phyloP scores from a whole-genome alignment of 768 basidiomycete species.

The Suillus subaureus region DNA sequence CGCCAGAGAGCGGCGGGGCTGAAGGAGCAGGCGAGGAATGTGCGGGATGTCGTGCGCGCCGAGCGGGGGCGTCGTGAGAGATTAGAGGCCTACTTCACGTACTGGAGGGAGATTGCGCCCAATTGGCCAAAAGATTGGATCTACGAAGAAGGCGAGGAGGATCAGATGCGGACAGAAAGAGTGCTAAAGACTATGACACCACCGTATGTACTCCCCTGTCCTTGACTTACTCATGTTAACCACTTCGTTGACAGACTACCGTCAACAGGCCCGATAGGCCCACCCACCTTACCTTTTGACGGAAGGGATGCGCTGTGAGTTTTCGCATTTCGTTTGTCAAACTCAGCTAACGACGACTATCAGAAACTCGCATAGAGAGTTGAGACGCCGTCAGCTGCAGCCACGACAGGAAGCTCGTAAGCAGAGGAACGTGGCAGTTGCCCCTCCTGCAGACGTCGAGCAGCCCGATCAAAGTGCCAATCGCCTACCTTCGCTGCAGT shows the following conservation, averaged over 20 bases:
- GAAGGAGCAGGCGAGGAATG: conserved; percentile 22
- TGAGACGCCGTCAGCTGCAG: not conserved
- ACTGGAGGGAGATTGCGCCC: conserved; percentile 30
- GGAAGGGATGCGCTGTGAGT: not conserved
- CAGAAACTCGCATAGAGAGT: not conserved
- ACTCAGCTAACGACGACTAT: not conserved
- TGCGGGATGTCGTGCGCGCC: conserved; percentile 24
- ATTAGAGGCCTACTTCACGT: conserved; percentile 29
- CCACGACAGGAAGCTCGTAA: not conserved
- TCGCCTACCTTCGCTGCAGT: not conserved
- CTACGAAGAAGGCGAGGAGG: conserved; percentile 13
- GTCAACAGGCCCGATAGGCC: not conserved
- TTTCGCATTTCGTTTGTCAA: not conserved
- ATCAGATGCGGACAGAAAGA: not conserved
- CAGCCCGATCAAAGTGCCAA: not conserved
- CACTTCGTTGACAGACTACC: not conserved
- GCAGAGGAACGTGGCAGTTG: not conserved
- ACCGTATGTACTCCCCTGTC: not conserved
- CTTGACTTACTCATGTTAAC: not conserved
- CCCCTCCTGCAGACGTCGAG: not conserved
- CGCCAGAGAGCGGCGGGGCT: conserved; percentile 21
- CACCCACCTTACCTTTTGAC: not conserved
- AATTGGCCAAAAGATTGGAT: conserved; percentile 29
- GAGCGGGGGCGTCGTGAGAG: conserved; percentile 27
- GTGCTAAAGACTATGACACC: not conserved